Conservation (phyloP, 2,329 filamentous ascomycete genomes). For the Exophiala sideris region DNA sequence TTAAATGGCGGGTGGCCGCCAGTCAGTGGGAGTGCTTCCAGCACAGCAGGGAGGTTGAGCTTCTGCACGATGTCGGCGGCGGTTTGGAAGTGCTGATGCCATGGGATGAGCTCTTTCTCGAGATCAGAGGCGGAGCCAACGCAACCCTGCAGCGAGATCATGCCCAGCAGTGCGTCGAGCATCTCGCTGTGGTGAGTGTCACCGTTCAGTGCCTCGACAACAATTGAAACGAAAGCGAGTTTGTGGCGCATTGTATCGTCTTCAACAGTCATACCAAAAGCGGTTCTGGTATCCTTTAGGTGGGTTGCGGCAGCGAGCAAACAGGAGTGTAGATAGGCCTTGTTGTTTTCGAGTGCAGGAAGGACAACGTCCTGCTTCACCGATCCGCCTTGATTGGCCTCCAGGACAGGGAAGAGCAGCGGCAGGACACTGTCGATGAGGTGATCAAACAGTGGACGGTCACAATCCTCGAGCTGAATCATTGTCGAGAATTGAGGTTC, state of each 20-base stretch:
- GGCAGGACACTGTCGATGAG: conserved; percentile 86
- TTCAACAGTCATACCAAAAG: conserved; percentile 49
- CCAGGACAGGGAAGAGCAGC: conserved; percentile 86
- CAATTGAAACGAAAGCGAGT: conserved; percentile 77
- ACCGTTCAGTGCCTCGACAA: conserved; percentile 75
- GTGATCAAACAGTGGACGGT: conserved; percentile 82
- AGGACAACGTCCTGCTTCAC: conserved; percentile 79
- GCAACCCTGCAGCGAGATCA: conserved; percentile 94
- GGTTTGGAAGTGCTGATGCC: conserved; percentile 96
- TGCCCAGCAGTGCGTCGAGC: conserved; percentile 84
- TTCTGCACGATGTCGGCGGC: conserved; percentile 80
- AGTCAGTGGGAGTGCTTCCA: conserved; percentile 54
- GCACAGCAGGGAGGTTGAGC: conserved; percentile 69
- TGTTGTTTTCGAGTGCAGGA: conserved; percentile 84
- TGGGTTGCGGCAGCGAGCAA: conserved; percentile 90
- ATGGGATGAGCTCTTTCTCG: conserved; percentile 86
- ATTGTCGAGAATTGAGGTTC: conserved; percentile 36
- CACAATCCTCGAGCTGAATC: conserved; percentile 81
- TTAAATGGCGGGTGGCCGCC: conserved; percentile 72
- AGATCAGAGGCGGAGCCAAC: conserved; percentile 77
- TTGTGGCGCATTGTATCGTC: conserved; percentile 91
- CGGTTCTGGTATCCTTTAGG: conserved; percentile 66
- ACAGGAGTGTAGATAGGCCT: conserved; percentile 91
- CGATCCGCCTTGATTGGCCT: conserved; percentile 82
- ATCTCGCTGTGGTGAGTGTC: conserved; percentile 84